Evolutionary conservation across 108 stramenopile genomes (phyloP).

Genomic region (Phaeodactylum tricornutum): DNA sequence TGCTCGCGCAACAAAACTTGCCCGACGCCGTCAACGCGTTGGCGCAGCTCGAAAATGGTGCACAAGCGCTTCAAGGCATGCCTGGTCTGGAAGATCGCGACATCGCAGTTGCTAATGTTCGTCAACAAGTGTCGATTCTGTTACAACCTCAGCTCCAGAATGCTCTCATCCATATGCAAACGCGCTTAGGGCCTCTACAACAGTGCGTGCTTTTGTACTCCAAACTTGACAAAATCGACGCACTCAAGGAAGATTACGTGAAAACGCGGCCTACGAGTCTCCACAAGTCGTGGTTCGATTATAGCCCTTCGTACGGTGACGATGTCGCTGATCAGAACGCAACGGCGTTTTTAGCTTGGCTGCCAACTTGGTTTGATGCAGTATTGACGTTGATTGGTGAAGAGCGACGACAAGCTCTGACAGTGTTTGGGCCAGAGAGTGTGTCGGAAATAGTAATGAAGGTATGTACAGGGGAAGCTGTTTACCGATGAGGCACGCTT

Average conservation of each 20-base stretch:
- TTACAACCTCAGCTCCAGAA: conserved; percentile 65
- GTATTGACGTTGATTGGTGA: conserved; percentile 48
- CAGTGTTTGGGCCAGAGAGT: conserved; percentile 59
- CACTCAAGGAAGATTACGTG: conserved; percentile 71
- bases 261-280: conserved; percentile 48
- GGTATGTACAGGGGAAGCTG: conserved; percentile 22
- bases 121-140: conserved; percentile 50
- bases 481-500: background rate
- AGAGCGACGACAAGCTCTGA: conserved; percentile 51
- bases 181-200: conserved; percentile 60
- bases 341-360: conserved; percentile 41
- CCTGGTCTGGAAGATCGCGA: conserved; percentile 52
- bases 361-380: conserved; percentile 68
- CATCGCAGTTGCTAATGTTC: conserved; percentile 33
- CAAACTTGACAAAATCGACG: conserved; percentile 55
- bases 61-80: conserved; percentile 61
- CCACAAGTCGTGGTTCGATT: conserved; percentile 66
- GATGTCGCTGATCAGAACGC: conserved; percentile 2
- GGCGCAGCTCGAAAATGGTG: conserved; percentile 46
- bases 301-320: conserved; percentile 11
- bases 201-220: conserved; percentile 68
- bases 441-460: conserved; percentile 51
- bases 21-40: conserved; percentile 54
- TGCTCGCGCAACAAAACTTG: conserved; percentile 43
- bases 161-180: conserved; percentile 47